Conservation (phyloP, 441 rosid species). For the Isatis lusitanica region DNA sequence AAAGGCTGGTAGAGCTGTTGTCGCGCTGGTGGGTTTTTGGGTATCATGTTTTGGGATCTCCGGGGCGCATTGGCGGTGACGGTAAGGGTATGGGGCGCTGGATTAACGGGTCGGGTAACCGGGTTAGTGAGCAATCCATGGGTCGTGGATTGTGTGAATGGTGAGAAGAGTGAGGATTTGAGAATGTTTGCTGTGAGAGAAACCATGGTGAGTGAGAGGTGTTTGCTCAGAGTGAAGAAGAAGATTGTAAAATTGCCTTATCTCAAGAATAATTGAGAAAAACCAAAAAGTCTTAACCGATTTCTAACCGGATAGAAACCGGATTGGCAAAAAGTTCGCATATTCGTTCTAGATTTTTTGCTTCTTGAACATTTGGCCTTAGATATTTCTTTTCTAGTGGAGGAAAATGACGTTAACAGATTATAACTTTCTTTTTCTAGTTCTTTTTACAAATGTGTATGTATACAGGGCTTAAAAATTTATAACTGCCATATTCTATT, state of each 20-base stretch:
- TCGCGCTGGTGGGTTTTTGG: conserved; percentile 40
- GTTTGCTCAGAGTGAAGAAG: conserved; percentile 11
- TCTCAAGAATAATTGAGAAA: conserved; percentile 27
- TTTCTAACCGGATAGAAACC: conserved; percentile 10
- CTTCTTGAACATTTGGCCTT: not conserved
- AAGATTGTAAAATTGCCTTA: conserved; percentile 41
- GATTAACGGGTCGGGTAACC: conserved; percentile 28
- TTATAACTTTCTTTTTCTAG: not conserved
- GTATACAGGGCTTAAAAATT: not conserved
- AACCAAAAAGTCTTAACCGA: not conserved
- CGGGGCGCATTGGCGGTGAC: conserved; percentile 32
- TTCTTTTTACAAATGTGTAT: no score
- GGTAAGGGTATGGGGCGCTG: conserved; percentile 22
- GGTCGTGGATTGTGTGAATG: conserved; percentile 34
- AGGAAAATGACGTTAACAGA: not conserved
- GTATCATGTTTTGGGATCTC: conserved; percentile 26
- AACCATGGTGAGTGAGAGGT: conserved; percentile 34
- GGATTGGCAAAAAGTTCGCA: conserved; percentile 1
- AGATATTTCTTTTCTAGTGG: not conserved
- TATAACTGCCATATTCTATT: not conserved
- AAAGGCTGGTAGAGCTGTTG: conserved; percentile 75
- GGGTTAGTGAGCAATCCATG: conserved; percentile 25
- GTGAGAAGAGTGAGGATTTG: conserved; percentile 35
- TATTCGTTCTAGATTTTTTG: conserved; percentile 12
- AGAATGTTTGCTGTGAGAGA: conserved; percentile 42